phyloP scores from a whole-genome alignment of 208 protist genomes.

The Giardia duodenalis region DNA sequence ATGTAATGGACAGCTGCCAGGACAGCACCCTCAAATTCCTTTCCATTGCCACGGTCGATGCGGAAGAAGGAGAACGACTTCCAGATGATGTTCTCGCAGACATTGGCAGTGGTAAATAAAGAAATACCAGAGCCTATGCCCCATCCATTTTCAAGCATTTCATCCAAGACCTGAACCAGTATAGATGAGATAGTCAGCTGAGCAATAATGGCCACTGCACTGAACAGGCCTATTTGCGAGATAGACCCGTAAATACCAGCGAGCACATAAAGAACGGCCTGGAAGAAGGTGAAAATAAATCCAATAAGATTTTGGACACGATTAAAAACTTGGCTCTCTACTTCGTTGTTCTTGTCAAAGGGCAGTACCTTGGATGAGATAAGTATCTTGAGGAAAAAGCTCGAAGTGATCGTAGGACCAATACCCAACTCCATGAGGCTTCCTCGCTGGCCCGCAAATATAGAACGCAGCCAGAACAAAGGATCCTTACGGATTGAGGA shows the following conservation, averaged over 20 bases:
- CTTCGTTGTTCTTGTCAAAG: constrained; percentile 74
- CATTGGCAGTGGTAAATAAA: constrained; percentile 98
- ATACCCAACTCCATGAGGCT: constrained; percentile 95
- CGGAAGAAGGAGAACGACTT: constrained; percentile 93
- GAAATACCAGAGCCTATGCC: constrained; percentile 95
- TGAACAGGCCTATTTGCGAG: constrained; percentile 69
- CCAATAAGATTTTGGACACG: constrained; percentile 67
- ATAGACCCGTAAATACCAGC: constrained; percentile 96
- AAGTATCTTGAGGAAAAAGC: constrained; percentile 91
- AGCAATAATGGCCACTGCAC: constrained; percentile 80
- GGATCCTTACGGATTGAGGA: constrained; percentile 77
- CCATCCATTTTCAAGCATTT: constrained; percentile 96
- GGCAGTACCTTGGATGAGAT: constrained; percentile 76
- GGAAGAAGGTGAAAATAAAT: constrained; percentile 82
- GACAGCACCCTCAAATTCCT: constrained; percentile 94
- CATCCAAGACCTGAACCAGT: constrained; percentile 93
- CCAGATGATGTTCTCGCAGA: constrained; percentile 99
- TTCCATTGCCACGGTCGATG: constrained; percentile 77
- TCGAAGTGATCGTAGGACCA: constrained; percentile 82
- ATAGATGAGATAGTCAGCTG: constrained; percentile 91
- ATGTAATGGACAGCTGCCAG: constrained; percentile 96
- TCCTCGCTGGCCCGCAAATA: constrained; percentile 94
- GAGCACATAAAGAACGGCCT: constrained; percentile 85
- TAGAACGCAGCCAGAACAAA: constrained; percentile 97
- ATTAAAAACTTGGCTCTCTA: constrained; percentile 80